Evolutionary conservation across 768 basidiomycete species (phyloP), one percentile per base, ranked within the genome.

Genomic region (Kwoniella dejecticola): DNA sequence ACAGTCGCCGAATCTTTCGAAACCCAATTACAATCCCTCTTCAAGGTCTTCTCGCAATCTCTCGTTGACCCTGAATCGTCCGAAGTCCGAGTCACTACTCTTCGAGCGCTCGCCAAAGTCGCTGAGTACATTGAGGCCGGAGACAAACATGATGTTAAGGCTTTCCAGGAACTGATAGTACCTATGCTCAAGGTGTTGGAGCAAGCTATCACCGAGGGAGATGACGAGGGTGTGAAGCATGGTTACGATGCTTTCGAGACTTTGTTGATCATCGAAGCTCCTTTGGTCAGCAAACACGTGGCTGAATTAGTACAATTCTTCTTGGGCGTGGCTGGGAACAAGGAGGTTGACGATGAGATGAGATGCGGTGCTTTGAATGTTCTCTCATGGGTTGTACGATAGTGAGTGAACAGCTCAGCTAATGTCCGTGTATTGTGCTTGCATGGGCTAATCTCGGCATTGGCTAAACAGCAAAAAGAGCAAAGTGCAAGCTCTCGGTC

Each of bases 211-310:
- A 89, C 89, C 67, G 78, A 84, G 33, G 85, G 84, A 33, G 89
- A 97, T 72, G 91, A 93, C 74, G 83, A 83, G 33, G 86, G 86
- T 55, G 90, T 91, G 46, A 87, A 93, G 66, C 87, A 94, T 72
- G 82, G 93, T 24, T 96, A 97, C 73, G 96, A 99, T 75, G 91
- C 97, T 27, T 84, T 98, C 64, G 96, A 98, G 82, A 94, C 91
- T 0, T 86, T 98, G 47, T 84, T 95, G 47, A 95, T 98, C 74
- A 86, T 97, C 60, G 96, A 99, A 83, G 87, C 91, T 21, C 94
- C 96, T n/a, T 82, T 98, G 21, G 84, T 99, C 42, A 85, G 89
- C 57, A 89, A 89, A 69, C 89, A 92, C 78, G 89, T 96, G 27
- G 86, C 88, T 44, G 87, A 91, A 63, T 83, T 98, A 31, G 89